phyloP scores from a whole-genome alignment of 768 basidiomycete species.

The Scleroderma citrinum region DNA sequence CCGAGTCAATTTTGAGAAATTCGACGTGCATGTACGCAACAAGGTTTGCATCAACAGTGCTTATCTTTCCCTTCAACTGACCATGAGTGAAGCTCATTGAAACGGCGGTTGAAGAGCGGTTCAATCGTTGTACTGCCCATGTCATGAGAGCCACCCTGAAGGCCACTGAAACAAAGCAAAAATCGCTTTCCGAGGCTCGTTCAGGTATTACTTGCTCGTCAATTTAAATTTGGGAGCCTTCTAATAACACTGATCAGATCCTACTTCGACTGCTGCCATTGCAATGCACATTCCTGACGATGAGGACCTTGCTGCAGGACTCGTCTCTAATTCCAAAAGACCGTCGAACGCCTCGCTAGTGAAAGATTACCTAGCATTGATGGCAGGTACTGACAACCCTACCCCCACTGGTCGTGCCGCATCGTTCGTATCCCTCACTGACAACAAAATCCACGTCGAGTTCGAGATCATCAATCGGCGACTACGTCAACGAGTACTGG shows the following conservation, averaged over 20 bases:
- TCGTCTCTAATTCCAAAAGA: conserved; percentile 52
- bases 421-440: conserved; percentile 65
- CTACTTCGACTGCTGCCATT: conserved; percentile 61
- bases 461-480: conserved; percentile 67
- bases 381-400: conserved; percentile 80
- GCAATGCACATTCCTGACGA: conserved; percentile 59
- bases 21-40: conserved; percentile 84
- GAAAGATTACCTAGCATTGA: conserved; percentile 76
- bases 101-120: conserved; percentile 69
- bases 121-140: conserved; percentile 65
- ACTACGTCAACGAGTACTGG: conserved; percentile 64
- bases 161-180: conserved; percentile 61
- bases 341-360: conserved; percentile 51
- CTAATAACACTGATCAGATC: conserved; percentile 36
- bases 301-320: conserved; percentile 54
- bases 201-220: conserved; percentile 42
- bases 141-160: conserved; percentile 70
- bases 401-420: conserved; percentile 61
- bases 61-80: conserved; percentile 3
- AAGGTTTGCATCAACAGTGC: conserved; percentile 41
- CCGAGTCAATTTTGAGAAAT: conserved; percentile 84
- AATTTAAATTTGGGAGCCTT: neutral
- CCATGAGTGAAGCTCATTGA: conserved; percentile 59
- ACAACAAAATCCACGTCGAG: conserved; percentile 74
- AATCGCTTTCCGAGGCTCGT: conserved; percentile 51